These are phyloP conservation scores for Penicillium palitans DNA, from an alignment of 2,329 filamentous ascomycete genomes.

Conservation along the genomic window DNA sequence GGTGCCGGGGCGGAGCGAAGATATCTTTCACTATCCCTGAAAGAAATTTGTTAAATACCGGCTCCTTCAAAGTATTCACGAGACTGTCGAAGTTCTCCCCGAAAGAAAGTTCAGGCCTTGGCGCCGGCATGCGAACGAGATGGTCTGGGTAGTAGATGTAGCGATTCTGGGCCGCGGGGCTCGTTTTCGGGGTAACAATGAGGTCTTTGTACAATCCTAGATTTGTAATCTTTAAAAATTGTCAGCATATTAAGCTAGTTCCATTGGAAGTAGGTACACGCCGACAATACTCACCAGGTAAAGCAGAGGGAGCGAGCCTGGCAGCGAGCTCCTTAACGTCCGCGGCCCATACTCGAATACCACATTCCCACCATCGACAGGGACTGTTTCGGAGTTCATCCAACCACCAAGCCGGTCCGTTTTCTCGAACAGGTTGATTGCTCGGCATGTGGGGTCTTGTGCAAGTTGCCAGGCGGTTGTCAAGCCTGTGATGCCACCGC, in stretches of 20 bases:
- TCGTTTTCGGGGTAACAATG: conserved; percentile 52
- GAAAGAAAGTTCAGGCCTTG: conserved; percentile 28
- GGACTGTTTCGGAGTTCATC: conserved; percentile 67
- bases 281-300: conserved; percentile 61
- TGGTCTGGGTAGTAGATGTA: conserved; percentile 89
- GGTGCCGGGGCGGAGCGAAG: conserved; percentile 35
- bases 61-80: conserved; percentile 48
- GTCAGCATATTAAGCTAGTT: conserved; percentile 2
- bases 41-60: conserved; percentile 48
- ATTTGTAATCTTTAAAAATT: conserved; percentile 54
- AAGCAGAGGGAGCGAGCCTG: conserved; percentile 66
- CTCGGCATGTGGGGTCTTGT: conserved; percentile 64
- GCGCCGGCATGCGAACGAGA: conserved; percentile 63
- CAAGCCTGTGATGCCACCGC: conserved; percentile 81
- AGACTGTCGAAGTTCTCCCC: conserved; percentile 25
- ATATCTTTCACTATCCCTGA: conserved; percentile 37
- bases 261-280: not conserved
- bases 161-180: conserved; percentile 61
- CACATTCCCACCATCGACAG: conserved; percentile 61
- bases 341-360: conserved; percentile 83
- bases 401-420: conserved; percentile 74
- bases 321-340: conserved; percentile 61
- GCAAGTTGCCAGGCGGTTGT: conserved; percentile 75
- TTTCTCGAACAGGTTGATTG: conserved; percentile 80
- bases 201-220: conserved; percentile 60